Evolutionary conservation across 495 filamentous ascomycete genomes (phyloP).

Genomic region (Neurospora tetraspora): DNA sequence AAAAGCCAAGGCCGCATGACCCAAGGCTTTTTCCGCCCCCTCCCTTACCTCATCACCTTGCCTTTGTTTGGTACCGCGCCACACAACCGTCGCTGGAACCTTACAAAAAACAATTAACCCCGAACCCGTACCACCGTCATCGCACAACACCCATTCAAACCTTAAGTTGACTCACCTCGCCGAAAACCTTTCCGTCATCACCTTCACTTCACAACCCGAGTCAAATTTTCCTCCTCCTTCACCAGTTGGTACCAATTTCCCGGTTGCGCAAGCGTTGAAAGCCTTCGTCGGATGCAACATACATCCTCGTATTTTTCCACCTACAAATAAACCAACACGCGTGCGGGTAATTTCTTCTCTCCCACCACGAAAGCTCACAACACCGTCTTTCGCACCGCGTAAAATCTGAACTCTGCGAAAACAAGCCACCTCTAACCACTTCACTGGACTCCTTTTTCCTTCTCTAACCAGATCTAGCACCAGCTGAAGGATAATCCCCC

Average conservation of each 20-base stretch:
- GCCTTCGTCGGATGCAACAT: background rate
- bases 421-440: background rate
- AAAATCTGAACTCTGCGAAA: background rate
- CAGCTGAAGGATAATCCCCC: background rate
- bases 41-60: background rate
- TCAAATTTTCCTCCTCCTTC: background rate
- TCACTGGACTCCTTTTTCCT: background rate
- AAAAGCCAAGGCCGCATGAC: background rate
- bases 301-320: background rate
- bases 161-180: background rate
- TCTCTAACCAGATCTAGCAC: background rate
- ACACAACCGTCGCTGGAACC: background rate
- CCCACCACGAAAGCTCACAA: background rate
- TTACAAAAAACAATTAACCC: background rate
- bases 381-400: background rate
- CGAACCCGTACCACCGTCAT: background rate
- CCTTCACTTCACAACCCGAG: background rate
- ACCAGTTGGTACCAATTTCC: background rate
- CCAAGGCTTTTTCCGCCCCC: background rate
- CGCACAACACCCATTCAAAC: background rate
- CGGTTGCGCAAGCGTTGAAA: background rate
- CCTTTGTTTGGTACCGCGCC: background rate
- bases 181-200: background rate
- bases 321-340: background rate
- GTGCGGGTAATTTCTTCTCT: background rate